A percentile compares a stretch with the other conserved stretches of the same genome.
These are phyloP conservation scores for Venturia effusa DNA, from an alignment of 2,329 filamentous ascomycete genomes.

Conservation along the genomic window DNA sequence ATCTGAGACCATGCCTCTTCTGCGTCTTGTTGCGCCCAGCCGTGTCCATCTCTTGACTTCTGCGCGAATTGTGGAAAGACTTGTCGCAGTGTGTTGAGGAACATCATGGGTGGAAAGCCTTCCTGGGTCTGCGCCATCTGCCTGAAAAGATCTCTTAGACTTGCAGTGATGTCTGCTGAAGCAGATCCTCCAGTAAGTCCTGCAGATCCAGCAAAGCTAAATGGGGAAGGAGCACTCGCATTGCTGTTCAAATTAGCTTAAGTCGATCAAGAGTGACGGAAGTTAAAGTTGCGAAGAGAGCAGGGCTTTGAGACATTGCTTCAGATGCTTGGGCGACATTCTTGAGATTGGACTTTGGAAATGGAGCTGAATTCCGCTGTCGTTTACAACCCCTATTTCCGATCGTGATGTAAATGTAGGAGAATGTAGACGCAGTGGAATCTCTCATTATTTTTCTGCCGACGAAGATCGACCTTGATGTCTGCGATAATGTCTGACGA, in stretches of 20 bases:
- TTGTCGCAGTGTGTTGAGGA: slow-evolving; percentile 67
- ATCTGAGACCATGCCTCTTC: slow-evolving; percentile 99
- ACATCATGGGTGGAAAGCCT: slow-evolving; percentile 72
- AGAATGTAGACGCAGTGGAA: too few relatives aligned
- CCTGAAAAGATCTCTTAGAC: slow-evolving; percentile 74
- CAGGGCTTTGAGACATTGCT: not conserved
- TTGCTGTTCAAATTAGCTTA: not conserved
- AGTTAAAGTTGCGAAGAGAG: not conserved
- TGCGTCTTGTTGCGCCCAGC: slow-evolving; percentile 95
- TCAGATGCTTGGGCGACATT: not conserved
- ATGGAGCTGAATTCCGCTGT: not conserved
- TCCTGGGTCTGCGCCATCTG: slow-evolving; percentile 83
- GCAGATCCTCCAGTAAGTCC: slow-evolving; percentile 17
- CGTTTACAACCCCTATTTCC: not conserved
- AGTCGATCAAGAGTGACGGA: not conserved
- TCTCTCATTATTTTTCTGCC: too few relatives aligned
- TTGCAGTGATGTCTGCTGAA: slow-evolving; percentile 61
- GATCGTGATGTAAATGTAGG: too few relatives aligned
- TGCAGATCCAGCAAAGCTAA: slow-evolving; percentile 8
- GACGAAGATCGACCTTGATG: too few relatives aligned
- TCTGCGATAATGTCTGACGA: too few relatives aligned
- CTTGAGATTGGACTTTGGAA: not conserved
- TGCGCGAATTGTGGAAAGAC: slow-evolving; percentile 91
- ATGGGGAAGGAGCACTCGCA: slow-evolving; percentile 1
- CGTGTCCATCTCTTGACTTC: slow-evolving; percentile 67